phyloP scores from a whole-genome alignment of 176 grass and related monocot genomes.

The Oryza longistaminata region DNA sequence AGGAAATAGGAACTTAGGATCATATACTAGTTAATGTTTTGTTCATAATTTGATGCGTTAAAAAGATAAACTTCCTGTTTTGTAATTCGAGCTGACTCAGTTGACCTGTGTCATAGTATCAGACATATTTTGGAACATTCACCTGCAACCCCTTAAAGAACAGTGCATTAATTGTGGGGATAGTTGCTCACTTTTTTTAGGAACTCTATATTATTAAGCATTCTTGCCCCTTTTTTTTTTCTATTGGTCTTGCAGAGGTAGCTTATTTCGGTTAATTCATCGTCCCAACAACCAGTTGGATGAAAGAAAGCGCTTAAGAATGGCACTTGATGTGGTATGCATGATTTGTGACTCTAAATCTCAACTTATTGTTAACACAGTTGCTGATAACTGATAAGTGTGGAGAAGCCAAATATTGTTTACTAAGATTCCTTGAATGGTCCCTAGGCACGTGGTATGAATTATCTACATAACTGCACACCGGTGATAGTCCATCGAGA shows the following conservation, averaged over 20 bases:
- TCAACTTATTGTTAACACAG: slow-evolving; percentile 9
- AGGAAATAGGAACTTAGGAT: slow-evolving; percentile 10
- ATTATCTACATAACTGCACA: slow-evolving; percentile 97
- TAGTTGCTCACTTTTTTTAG: background rate
- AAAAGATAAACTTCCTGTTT: background rate
- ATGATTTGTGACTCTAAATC: slow-evolving; percentile 27
- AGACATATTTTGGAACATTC: slow-evolving; percentile 8
- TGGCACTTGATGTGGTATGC: slow-evolving; percentile 96
- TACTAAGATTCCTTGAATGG: slow-evolving; percentile 42
- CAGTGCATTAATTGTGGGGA: background rate
- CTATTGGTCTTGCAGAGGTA: slow-evolving; percentile 69
- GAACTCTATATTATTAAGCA: slow-evolving; percentile 19
- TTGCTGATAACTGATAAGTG: slow-evolving; percentile 25
- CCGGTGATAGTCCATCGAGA: slow-evolving; percentile 97
- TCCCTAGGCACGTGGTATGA: slow-evolving; percentile 90
- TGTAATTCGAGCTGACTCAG: background rate
- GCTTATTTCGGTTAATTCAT: slow-evolving; percentile 95
- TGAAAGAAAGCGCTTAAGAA: slow-evolving; percentile 80
- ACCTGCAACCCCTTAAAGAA: background rate
- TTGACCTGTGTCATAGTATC: background rate
- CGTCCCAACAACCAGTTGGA: slow-evolving; percentile 91
- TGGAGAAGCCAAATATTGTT: slow-evolving; percentile 19
- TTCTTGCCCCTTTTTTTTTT: slow-evolving; percentile 27
- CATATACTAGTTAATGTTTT: slow-evolving; percentile 7
- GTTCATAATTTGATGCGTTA: slow-evolving; percentile 24